Evolutionary conservation across 176 grass and related monocot genomes (phyloP).

Genomic region (Rhynchospora breviuscula): DNA sequence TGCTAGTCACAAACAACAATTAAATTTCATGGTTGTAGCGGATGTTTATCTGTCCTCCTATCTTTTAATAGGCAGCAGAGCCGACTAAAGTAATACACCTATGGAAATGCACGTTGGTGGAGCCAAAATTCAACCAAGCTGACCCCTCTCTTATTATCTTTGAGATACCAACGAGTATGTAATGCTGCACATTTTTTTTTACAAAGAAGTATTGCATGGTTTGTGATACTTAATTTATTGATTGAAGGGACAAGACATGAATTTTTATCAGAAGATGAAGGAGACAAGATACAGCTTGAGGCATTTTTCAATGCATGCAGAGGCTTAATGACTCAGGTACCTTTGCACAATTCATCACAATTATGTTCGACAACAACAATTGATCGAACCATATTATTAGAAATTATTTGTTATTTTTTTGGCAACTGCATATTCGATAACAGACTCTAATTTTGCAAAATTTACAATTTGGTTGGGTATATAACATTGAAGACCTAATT

Average conservation of each 20-base stretch:
- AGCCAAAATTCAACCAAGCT: conserved; percentile 66
- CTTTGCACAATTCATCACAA: neutral
- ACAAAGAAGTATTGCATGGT: conserved; percentile 9
- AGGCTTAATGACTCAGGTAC: conserved; percentile 57
- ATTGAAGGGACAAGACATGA: conserved; percentile 51
- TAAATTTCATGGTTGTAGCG: neutral
- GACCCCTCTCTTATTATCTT: conserved; percentile 61
- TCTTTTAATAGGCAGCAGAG: conserved; percentile 41
- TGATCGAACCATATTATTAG: too few relatives aligned
- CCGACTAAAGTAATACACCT: conserved; percentile 60
- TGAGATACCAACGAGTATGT: conserved; percentile 80
- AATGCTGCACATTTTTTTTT: conserved; percentile 17
- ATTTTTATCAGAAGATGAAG: conserved; percentile 46
- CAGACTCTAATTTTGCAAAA: too few relatives aligned
- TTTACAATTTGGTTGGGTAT: too few relatives aligned
- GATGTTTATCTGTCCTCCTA: neutral
- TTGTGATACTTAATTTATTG: neutral
- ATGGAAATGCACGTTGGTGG: conserved; percentile 70
- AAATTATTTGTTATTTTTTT: too few relatives aligned
- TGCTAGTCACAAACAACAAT: neutral
- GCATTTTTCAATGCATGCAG: conserved; percentile 63
- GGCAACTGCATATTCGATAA: neutral
- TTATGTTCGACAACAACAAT: neutral
- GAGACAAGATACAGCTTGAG: conserved; percentile 67
- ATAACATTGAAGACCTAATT: too few relatives aligned